These are phyloP conservation scores for Hypsizygus marmoreus DNA, from an alignment of 768 basidiomycete genomes.

Conservation along the genomic window DNA sequence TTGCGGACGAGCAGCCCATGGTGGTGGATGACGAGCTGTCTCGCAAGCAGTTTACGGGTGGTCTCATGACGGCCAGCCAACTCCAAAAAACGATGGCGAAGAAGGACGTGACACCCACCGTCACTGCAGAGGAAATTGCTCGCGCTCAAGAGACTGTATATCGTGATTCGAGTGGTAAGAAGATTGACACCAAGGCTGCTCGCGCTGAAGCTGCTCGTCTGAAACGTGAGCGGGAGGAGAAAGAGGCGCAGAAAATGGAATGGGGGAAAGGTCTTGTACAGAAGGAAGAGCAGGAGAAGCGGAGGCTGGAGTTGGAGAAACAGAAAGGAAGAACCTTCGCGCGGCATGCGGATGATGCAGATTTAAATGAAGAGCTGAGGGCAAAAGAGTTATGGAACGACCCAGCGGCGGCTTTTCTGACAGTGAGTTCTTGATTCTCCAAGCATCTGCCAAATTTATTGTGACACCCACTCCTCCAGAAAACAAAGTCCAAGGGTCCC, in stretches of 20 bases:
- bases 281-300: constrained; percentile 73
- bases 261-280: constrained; percentile 98
- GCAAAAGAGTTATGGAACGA: constrained; percentile 92
- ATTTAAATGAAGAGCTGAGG: constrained; percentile 84
- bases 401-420: constrained; percentile 93
- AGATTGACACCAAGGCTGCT: constrained; percentile 86
- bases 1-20: constrained; percentile 70
- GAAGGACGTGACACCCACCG: constrained; percentile 31
- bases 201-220: constrained; percentile 80
- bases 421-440: constrained; percentile 49
- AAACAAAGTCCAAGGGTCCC: constrained; percentile 74
- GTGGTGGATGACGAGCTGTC: constrained; percentile 49
- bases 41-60: constrained; percentile 59
- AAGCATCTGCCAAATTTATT: constrained; percentile 3
- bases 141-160: constrained; percentile 90
- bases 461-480: too few species aligned
- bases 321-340: constrained; percentile 70
- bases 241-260: constrained; percentile 90
- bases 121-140: constrained; percentile 56
- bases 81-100: constrained; percentile 64
- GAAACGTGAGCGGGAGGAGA: constrained; percentile 83
- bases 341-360: constrained; percentile 77
- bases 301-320: constrained; percentile 65
- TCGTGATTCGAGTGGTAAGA: constrained; percentile 84
- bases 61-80: constrained; percentile 76